These are phyloP conservation scores for Penicillium malachiteum DNA, from an alignment of 495 filamentous ascomycete genomes.

Conservation along the genomic window DNA sequence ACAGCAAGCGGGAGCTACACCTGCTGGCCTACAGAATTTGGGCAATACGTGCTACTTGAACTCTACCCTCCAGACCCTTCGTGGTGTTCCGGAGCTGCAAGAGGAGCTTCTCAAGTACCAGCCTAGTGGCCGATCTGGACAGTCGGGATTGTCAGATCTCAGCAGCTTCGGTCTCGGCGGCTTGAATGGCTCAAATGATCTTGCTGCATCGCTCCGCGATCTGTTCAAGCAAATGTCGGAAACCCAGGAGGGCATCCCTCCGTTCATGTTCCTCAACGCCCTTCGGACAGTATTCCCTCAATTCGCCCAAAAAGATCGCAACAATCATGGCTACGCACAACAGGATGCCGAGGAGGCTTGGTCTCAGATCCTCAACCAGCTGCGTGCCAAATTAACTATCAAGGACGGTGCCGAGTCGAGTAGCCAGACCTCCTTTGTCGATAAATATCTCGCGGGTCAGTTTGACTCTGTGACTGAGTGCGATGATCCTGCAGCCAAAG, in stretches of 20 bases:
- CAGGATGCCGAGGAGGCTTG: constrained; percentile 98
- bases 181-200: constrained; percentile 61
- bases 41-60: constrained; percentile 99
- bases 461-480: constrained; percentile 77
- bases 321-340: constrained; percentile 82
- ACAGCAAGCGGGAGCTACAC: constrained; percentile 74
- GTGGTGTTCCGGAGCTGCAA: constrained; percentile 88
- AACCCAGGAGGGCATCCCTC: constrained; percentile 85
- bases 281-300: constrained; percentile 85
- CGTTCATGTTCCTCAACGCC: constrained; percentile 79
- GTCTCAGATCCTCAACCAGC: constrained; percentile 90
- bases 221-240: constrained; percentile 92
- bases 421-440: constrained; percentile 69
- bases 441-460: constrained; percentile 82
- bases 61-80: constrained; percentile 86
- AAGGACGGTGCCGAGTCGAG: constrained; percentile 50
- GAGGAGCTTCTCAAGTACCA: constrained; percentile 72
- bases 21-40: constrained; percentile 86
- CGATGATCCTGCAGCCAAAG: constrained; percentile 74
- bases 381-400: constrained; percentile 75
- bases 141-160: constrained; percentile 45
- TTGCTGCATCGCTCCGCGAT: constrained; percentile 77
- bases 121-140: constrained; percentile 35
- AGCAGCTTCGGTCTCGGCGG: constrained; percentile 61
- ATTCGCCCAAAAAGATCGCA: constrained; percentile 82